Evolutionary conservation across 768 basidiomycete genomes (phyloP).

Genomic region (Leucosporidium creatinivorum): DNA sequence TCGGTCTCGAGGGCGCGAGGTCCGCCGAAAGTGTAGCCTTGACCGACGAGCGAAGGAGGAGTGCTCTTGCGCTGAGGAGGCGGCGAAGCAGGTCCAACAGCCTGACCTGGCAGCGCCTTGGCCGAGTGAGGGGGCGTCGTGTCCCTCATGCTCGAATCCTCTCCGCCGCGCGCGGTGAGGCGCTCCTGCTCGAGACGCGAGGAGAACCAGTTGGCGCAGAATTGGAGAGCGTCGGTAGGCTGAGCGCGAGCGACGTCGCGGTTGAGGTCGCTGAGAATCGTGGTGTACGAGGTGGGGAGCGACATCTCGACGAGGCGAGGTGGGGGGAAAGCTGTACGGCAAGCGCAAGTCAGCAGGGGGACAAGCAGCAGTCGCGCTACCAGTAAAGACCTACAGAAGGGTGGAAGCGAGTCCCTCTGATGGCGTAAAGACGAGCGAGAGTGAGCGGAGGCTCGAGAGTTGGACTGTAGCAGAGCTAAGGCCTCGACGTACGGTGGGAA

Average conservation of each 20-base stretch:
- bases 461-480: too few relatives aligned
- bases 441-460: too few relatives aligned
- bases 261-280: slow-evolving; percentile 73
- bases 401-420: too few relatives aligned
- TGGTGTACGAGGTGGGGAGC: slow-evolving; percentile 64
- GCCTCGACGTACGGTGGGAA: too few relatives aligned
- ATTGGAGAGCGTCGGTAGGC: slow-evolving; percentile 81
- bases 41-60: background rate
- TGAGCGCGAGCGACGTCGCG: slow-evolving; percentile 77
- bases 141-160: slow-evolving; percentile 14
- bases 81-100: background rate
- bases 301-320: slow-evolving; percentile 23
- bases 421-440: too few relatives aligned
- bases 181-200: slow-evolving; percentile 77
- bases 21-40: slow-evolving; percentile 36
- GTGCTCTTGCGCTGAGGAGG: background rate
- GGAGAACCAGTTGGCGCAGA: slow-evolving; percentile 82
- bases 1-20: slow-evolving; percentile 7
- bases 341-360: too few relatives aligned
- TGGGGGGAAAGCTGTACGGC: background rate
- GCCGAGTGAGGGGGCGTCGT: slow-evolving; percentile 9
- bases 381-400: too few relatives aligned
- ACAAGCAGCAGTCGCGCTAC: too few relatives aligned
- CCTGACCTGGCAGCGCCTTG: slow-evolving; percentile 9
- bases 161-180: slow-evolving; percentile 54